Base-by-base conservation (phyloP, 345 rosid genomes). In the Cardamine occulta region DNA sequence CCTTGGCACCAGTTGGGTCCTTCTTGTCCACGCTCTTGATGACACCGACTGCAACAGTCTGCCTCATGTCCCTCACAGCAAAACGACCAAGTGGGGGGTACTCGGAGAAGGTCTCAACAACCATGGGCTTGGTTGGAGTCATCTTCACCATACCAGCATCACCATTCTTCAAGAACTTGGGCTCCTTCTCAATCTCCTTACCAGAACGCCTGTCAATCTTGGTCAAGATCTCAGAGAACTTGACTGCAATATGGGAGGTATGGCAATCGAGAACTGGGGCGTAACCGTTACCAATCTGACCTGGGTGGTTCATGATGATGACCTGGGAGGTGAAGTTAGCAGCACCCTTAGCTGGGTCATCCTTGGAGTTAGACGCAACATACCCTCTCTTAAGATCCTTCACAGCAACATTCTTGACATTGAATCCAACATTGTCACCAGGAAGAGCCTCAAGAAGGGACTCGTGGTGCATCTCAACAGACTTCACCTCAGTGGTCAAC, bases 391-490 rank as follows among this genome's bases (percentile, higher is more conserved):
- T 91, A 31, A 91, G 81, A 89, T 91, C 97, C 88, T 91, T 91
- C 4, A 91, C 97, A 1, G 97, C 81, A 66, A 91, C 91, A 10
- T 91, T 91, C 91, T 91, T 91, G 3, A 91, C 97, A 0, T 91
- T 91, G 85, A 91, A 89, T 62, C 94, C 94, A 0, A 91, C 91
- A 14, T 90, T 90, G 79, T 90, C 96, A 61, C 96, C 96, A 0
- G 96, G 96, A 6, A 88, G 88, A 1, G 94, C 97, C 79, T 91
- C 97, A 0, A 37, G 72, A 32, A 91, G 95, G 24, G 97, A 85
- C 68, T 91, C 97, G 13, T 91, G 97, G 76, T 91, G 97, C 97
- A 91, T 91, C 93, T 91, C 97, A 49, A 91, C 97, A 0, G 95
- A 91, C 86, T 91, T 91, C 2, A 91, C 94, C 82, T 91, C 94